Conservation (phyloP, 2,329 filamentous ascomycete genomes). For the Leptographium galeiforme region DNA sequence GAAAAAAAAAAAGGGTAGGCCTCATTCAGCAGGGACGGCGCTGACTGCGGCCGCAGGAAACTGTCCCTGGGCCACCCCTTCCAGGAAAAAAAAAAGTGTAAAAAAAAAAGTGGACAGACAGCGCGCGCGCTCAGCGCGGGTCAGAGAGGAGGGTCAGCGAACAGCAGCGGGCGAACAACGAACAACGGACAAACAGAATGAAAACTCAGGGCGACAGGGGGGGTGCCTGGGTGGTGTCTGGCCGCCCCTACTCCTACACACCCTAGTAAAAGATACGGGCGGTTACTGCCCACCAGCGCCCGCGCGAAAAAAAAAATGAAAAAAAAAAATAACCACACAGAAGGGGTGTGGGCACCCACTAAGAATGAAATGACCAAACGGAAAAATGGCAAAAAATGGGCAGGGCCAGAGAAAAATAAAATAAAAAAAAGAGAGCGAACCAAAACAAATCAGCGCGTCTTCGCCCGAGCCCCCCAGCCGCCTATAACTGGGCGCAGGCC, state of each 20-base stretch:
- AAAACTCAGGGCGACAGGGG: background rate
- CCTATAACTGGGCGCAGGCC: constrained; percentile 13
- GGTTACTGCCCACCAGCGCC: background rate
- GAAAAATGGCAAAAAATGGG: background rate
- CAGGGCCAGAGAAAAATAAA: constrained; percentile 6
- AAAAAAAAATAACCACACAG: background rate
- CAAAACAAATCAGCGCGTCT: constrained; percentile 13
- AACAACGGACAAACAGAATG: no score
- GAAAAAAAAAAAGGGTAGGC: no score
- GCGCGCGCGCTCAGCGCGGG: no score
- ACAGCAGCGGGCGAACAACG: background rate
- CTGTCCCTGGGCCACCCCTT: no score
- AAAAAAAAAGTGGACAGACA: no score
- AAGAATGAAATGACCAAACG: background rate
- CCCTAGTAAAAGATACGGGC: background rate
- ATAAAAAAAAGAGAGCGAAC: constrained; percentile 2
- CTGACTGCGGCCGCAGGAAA: no score
- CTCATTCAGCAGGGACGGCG: no score
- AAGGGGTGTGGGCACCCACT: constrained; percentile 2
- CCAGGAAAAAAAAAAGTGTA: no score
- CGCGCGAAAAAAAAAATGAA: background rate
- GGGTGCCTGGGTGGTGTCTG: no score
- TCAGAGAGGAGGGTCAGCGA: no score
- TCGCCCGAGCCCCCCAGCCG: constrained; percentile 10
- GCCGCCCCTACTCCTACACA: background rate